Base-by-base conservation (phyloP, 306 rosid species). In the Castanea mollissima region DNA sequence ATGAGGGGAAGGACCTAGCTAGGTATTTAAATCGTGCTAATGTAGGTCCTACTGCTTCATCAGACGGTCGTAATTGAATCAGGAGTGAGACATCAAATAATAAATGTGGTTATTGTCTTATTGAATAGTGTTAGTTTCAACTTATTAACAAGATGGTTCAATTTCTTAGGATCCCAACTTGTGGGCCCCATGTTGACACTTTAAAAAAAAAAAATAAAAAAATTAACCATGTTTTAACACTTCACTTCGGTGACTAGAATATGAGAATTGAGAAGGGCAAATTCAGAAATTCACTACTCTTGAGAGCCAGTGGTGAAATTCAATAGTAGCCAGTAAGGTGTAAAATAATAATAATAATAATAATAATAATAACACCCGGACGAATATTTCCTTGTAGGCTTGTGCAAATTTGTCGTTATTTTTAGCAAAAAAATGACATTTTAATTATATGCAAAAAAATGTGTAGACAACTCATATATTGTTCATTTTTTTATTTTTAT, bases 221-320 rank as follows among this genome's bases (percentile, higher is more conserved):
- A 35, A 35, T 38, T 2, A 38, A 1, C 44, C 44, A 38, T 38
- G 44, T 2, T 38, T 38, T 38, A 38, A 38, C 46, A 38, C 46
- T 38, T 7, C 11, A 38, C 46, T 58, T 58, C 31, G 4, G 16
- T 15, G 1, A 12, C 54, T 46, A 46, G 16, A 12, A 12, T 49
- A 7, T 49, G 15, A 49, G 54, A 49, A 10, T 49, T 13, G 25
- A 13, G 55, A 58, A 73, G 88, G 90, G 76, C 56, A 81, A 44
- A 19, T 79, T 54, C 34, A 88, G 69, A 84, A 84, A 67, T 76
- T 9, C 4, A 7, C 11, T 1, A 55, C 13, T 19, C 16, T 0
- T 5, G 2, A 21, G 38, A 69, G 84, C 79, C 80, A 88, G 86
- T 79, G 86, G 69, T 9, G 56, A 15, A 8, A 4, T 16, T 10